These are phyloP conservation scores for Phialocephala sp. DNA, from an alignment of 2,329 filamentous ascomycete species.

Conservation along the genomic window DNA sequence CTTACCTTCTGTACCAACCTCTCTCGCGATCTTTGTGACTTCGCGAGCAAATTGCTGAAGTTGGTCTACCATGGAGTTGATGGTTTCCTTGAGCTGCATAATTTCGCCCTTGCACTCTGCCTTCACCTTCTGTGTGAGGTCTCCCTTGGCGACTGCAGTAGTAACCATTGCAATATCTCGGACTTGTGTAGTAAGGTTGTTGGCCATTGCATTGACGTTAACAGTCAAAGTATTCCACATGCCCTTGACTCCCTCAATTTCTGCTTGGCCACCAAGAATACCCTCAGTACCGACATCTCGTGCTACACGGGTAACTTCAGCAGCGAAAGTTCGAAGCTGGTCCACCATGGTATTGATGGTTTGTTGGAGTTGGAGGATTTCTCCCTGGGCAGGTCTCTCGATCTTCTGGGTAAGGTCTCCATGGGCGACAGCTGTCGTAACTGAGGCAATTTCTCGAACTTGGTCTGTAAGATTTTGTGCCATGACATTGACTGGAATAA, in stretches of 20 bases:
- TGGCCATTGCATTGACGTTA: constrained; percentile 88
- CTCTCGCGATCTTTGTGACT: constrained; percentile 93
- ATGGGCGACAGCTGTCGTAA: constrained; percentile 82
- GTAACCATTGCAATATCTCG: constrained; percentile 90
- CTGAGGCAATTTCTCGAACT: constrained; percentile 84
- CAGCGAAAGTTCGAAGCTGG: constrained; percentile 81
- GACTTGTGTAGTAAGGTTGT: constrained; percentile 86
- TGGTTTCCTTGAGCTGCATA: constrained; percentile 93
- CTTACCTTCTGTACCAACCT: constrained; percentile 94
- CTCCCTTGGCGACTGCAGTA: constrained; percentile 77
- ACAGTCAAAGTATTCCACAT: constrained; percentile 90
- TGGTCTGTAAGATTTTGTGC: constrained; percentile 82
- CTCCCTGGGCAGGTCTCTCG: constrained; percentile 78
- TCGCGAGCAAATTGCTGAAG: constrained; percentile 95
- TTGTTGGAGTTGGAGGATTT: constrained; percentile 82
- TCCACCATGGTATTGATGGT: constrained; percentile 93
- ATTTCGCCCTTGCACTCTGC: constrained; percentile 92
- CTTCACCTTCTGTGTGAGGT: constrained; percentile 95
- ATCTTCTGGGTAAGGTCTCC: constrained; percentile 87
- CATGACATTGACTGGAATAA: constrained; percentile 74
- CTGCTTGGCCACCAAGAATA: constrained; percentile 80
- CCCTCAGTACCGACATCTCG: constrained; percentile 86
- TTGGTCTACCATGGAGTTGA: constrained; percentile 99
- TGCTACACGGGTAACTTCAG: constrained; percentile 82
- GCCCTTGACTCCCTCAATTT: constrained; percentile 83